These are phyloP conservation scores for Nyssa sinensis DNA, from an alignment of 148 eudicot species.

Conservation along the genomic window DNA sequence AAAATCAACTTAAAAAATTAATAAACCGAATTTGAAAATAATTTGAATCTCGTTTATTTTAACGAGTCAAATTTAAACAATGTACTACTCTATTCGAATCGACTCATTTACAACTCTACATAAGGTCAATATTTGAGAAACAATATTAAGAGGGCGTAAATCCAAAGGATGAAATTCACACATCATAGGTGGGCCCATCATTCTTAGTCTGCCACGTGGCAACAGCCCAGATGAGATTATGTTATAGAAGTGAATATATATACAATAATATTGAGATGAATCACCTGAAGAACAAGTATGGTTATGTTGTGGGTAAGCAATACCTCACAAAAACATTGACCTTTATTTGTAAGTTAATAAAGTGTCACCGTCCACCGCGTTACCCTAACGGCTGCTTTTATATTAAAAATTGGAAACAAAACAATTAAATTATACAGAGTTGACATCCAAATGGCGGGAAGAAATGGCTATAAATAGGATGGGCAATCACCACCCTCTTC, in stretches of 20 bases:
- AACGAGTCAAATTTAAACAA: too few relatives aligned
- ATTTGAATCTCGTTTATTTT: too few relatives aligned
- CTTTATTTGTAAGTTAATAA: not conserved
- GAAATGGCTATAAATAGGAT: slow-evolving; percentile 19
- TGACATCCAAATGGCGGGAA: slow-evolving; percentile 19
- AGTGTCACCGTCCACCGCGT: slow-evolving; percentile 13
- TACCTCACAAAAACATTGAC: not conserved
- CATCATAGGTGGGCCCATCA: not conserved
- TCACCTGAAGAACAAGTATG: not conserved
- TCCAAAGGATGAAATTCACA: not conserved
- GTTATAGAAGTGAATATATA: not conserved
- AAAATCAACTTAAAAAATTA: too few relatives aligned
- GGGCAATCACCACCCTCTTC: not conserved
- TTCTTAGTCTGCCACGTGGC: not conserved
- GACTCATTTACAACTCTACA: too few relatives aligned
- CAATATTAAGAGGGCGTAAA: not conserved
- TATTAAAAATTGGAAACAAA: not conserved
- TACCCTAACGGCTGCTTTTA: slow-evolving; percentile 10
- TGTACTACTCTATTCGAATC: too few relatives aligned
- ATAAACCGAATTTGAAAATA: too few relatives aligned
- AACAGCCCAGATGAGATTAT: not conserved
- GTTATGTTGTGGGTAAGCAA: not conserved
- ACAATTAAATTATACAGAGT: slow-evolving; percentile 1
- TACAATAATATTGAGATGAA: not conserved
- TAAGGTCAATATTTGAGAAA: too few relatives aligned